Percentiles rank a stretch among this genome's conserved stretches.
Conservation (phyloP, 208 protist genomes). For the Vickermania ingenoplastis region DNA sequence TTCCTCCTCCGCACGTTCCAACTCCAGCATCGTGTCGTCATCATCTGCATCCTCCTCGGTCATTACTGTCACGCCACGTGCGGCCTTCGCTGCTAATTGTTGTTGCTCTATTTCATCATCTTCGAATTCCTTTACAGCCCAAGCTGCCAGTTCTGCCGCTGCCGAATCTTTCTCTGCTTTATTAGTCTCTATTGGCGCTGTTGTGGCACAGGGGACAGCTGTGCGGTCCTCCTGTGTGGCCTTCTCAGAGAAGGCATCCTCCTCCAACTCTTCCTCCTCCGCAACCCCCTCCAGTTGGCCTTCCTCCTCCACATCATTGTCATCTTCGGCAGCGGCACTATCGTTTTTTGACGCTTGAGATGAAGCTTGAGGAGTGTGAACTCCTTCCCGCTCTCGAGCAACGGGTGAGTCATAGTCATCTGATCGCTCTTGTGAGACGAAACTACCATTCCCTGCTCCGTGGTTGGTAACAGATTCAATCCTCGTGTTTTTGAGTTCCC, state of each 20-base stretch:
- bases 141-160: slow-evolving; percentile 3
- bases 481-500: slow-evolving; percentile 30
- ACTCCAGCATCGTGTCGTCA: background rate
- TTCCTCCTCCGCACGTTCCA: slow-evolving; percentile 1
- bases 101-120: background rate
- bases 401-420: slow-evolving; percentile 13
- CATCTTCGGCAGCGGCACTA: slow-evolving; percentile 6
- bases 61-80: slow-evolving; percentile 4
- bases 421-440: background rate
- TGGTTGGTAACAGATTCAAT: too few species aligned
- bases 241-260: slow-evolving; percentile 1
- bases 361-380: slow-evolving; percentile 9
- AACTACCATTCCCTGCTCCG: too few species aligned
- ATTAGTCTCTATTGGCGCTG: background rate
- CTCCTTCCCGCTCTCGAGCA: slow-evolving; percentile 22
- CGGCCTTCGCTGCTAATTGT: background rate
- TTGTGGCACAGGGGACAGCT: too few species aligned
- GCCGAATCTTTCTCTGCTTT: background rate
- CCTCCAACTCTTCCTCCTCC: slow-evolving; percentile 6
- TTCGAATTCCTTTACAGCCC: background rate
- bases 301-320: background rate
- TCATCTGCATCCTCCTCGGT: slow-evolving; percentile 7
- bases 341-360: too few species aligned
- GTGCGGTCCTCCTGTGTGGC: too few species aligned
- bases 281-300: slow-evolving; percentile 1